These are phyloP conservation scores for Tilletiopsis washingtonensis DNA, from an alignment of 1,284 basidiomycete species.

Conservation along the genomic window DNA sequence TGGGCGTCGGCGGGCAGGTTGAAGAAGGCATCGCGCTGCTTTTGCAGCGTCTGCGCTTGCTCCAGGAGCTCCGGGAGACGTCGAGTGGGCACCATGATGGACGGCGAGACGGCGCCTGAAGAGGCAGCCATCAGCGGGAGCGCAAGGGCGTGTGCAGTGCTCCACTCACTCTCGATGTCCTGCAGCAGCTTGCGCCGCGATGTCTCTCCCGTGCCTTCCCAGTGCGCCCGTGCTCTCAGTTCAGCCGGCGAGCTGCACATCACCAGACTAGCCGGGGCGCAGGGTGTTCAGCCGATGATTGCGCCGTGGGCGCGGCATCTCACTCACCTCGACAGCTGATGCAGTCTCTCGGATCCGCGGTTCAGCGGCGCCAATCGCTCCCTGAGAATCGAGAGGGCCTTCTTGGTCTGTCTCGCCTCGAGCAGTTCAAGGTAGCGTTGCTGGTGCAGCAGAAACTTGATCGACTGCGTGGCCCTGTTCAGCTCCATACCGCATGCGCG, in stretches of 20 bases:
- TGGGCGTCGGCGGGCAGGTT: slow-evolving; percentile 48
- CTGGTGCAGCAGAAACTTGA: slow-evolving; percentile 76
- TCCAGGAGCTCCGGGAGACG: slow-evolving; percentile 76
- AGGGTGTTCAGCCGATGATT: slow-evolving; percentile 6
- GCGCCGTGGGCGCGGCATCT: slow-evolving; percentile 46
- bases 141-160: neutral
- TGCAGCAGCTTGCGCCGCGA: slow-evolving; percentile 71
- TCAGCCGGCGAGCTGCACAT: slow-evolving; percentile 57
- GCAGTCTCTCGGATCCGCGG: slow-evolving; percentile 25
- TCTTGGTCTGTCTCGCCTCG: slow-evolving; percentile 70
- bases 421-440: slow-evolving; percentile 96
- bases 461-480: slow-evolving; percentile 65
- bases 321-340: slow-evolving; percentile 44
- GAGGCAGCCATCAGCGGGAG: slow-evolving; percentile 3
- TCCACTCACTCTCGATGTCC: slow-evolving; percentile 67
- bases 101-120: slow-evolving; percentile 75
- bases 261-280: slow-evolving; percentile 19
- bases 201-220: slow-evolving; percentile 76
- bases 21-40: slow-evolving; percentile 37
- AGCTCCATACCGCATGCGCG: slow-evolving; percentile 2
- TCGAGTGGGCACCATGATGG: slow-evolving; percentile 82
- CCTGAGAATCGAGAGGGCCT: slow-evolving; percentile 75
- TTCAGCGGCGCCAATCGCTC: slow-evolving; percentile 68
- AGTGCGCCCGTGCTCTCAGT: slow-evolving; percentile 67
- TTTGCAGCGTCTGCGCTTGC: slow-evolving; percentile 73